A percentile compares a stretch with the other conserved stretches of the same genome.
Evolutionary conservation across 2,329 filamentous ascomycete genomes (phyloP).

Genomic region (Apiospora saccharicola): DNA sequence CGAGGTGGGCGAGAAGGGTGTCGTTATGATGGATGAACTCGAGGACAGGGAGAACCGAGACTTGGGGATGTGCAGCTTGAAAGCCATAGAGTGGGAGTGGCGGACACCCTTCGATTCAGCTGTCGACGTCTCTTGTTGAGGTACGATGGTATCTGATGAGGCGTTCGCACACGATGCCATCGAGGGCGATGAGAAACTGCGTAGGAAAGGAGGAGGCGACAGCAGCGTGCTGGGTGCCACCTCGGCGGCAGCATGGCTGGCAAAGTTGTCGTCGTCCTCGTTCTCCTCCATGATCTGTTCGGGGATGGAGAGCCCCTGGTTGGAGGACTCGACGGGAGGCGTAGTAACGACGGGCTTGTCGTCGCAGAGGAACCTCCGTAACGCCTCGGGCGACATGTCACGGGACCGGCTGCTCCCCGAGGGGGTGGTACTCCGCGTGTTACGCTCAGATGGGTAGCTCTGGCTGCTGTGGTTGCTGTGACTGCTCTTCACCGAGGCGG

Average conservation of each 20-base stretch:
- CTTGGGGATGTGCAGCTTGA: constrained; percentile 34
- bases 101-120: constrained; percentile 13
- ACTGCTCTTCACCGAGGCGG: constrained; percentile 31
- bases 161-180: constrained; percentile 30
- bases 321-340: constrained; percentile 42
- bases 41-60: constrained; percentile 41
- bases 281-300: constrained; percentile 58
- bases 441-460: not conserved
- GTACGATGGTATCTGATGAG: constrained; percentile 33
- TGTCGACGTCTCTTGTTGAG: constrained; percentile 22
- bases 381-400: constrained; percentile 64
- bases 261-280: constrained; percentile 70
- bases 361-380: constrained; percentile 59
- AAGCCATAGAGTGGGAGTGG: constrained; percentile 20
- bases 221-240: constrained; percentile 53
- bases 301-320: constrained; percentile 48
- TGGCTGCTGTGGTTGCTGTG: constrained; percentile 37
- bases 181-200: constrained; percentile 43
- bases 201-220: constrained; percentile 61
- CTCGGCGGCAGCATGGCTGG: constrained; percentile 58
- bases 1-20: constrained; percentile 40
- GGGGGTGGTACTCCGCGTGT: constrained; percentile 41
- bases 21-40: constrained; percentile 32
- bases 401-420: constrained; percentile 54
- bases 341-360: constrained; percentile 47